A percentile compares a stretch with the other conserved stretches of the same genome.
Conservation (phyloP, 2,329 filamentous ascomycete genomes). For the Ascochyta lentis region DNA sequence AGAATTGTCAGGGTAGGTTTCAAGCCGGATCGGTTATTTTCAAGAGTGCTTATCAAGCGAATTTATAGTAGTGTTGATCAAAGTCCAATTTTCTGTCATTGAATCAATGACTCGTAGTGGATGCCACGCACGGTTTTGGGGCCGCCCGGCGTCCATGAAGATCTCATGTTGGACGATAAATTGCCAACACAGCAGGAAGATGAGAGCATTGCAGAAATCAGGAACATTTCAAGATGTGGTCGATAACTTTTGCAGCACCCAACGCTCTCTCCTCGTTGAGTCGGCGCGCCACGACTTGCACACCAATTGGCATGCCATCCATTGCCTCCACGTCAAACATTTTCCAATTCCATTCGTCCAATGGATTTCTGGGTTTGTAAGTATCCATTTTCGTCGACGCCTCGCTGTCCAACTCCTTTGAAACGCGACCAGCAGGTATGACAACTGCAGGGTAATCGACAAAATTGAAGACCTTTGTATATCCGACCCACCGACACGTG, state of each 20-base stretch:
- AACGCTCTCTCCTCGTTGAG: slow-evolving; percentile 50
- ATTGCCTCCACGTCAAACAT: slow-evolving; percentile 45
- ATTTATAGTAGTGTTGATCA: too few species aligned
- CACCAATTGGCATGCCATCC: slow-evolving; percentile 47
- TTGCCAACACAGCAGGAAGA: not conserved
- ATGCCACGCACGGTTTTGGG: not conserved
- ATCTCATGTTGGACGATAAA: not conserved
- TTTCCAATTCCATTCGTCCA: slow-evolving; percentile 61
- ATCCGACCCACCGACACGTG: slow-evolving; percentile 59
- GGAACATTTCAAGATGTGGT: slow-evolving; percentile 16
- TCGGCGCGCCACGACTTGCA: slow-evolving; percentile 47
- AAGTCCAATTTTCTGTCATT: too few species aligned
- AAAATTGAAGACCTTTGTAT: slow-evolving; percentile 68
- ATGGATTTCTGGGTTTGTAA: slow-evolving; percentile 57
- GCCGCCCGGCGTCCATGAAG: not conserved
- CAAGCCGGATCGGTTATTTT: too few species aligned
- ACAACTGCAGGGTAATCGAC: slow-evolving; percentile 67
- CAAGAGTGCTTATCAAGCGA: too few species aligned
- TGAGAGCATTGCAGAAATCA: too few species aligned
- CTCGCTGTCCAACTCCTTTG: slow-evolving; percentile 48
- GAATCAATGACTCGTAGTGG: not conserved
- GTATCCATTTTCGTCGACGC: slow-evolving; percentile 35
- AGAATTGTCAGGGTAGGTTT: too few species aligned
- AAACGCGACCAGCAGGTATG: slow-evolving; percentile 61
- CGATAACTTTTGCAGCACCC: slow-evolving; percentile 44